These are phyloP conservation scores for Lathyrus sativus DNA, from an alignment of 306 rosid species.

Conservation along the genomic window DNA sequence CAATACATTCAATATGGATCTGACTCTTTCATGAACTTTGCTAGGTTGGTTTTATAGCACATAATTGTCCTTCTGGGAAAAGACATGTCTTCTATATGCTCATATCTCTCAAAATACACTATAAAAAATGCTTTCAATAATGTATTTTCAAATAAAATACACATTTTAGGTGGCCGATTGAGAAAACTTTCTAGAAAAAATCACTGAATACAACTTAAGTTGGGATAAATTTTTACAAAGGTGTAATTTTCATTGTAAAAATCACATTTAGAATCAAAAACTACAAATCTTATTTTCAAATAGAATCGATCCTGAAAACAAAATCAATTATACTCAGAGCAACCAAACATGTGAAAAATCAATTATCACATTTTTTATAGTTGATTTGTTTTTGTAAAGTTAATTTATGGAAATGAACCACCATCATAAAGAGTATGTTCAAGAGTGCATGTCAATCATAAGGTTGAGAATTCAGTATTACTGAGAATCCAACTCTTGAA, in stretches of 20 bases:
- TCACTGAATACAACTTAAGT: neutral
- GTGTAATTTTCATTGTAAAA: no score
- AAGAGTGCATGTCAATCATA: neutral
- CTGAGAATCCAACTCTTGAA: neutral
- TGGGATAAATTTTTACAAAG: neutral
- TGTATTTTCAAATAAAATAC: no score
- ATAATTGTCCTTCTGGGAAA: neutral
- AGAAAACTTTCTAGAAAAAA: neutral
- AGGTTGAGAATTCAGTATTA: neutral
- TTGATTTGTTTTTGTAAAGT: neutral
- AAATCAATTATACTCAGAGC: no score
- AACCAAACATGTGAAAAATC: no score
- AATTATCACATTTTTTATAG: neutral
- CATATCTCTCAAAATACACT: no score
- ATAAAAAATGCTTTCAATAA: no score
- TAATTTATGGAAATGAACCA: neutral
- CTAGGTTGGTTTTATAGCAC: neutral
- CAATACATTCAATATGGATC: constrained; percentile 6
- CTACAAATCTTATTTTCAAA: no score
- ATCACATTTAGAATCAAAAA: no score
- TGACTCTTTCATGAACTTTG: neutral
- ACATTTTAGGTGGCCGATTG: no score
- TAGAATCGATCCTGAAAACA: no score
- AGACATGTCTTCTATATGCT: no score
- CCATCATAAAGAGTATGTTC: constrained; percentile 1